Evolutionary conservation across 176 grass and related monocot genomes (phyloP).

Genomic region (Triticum urartu): DNA sequence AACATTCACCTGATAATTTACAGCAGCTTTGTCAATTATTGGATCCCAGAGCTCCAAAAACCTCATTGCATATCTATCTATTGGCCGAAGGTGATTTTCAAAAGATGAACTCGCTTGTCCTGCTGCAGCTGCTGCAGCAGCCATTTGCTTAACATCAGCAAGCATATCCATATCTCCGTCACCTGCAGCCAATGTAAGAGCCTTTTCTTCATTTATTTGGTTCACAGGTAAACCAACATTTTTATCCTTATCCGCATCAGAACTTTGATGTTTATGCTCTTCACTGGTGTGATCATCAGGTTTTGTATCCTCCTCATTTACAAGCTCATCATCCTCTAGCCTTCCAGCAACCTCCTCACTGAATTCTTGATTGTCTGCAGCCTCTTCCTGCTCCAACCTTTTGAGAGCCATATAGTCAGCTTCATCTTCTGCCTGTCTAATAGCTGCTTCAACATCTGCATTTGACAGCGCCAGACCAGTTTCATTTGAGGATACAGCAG

Average conservation of each 20-base stretch:
- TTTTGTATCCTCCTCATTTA: constrained; percentile 80
- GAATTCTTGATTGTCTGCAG: constrained; percentile 97
- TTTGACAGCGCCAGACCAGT: constrained; percentile 51
- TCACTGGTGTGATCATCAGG: constrained; percentile 63
- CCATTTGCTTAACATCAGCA: constrained; percentile 97
- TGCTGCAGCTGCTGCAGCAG: constrained; percentile 85
- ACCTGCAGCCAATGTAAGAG: constrained; percentile 69
- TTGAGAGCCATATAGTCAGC: constrained; percentile 99
- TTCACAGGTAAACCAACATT: constrained; percentile 35
- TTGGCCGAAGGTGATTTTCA: constrained; percentile 94
- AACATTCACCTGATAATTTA: constrained; percentile 69
- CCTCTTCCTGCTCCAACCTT: constrained; percentile 93
- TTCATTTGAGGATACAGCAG: constrained; percentile 43
- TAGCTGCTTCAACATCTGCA: constrained; percentile 94
- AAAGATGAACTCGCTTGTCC: constrained; percentile 96
- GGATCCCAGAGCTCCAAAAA: constrained; percentile 97
- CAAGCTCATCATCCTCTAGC: constrained; percentile 75
- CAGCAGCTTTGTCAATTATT: constrained; percentile 75
- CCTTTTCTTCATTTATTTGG: constrained; percentile 66
- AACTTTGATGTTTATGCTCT: constrained; percentile 55
- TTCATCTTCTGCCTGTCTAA: constrained; percentile 97
- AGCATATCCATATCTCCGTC: constrained; percentile 98
- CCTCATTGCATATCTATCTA: constrained; percentile 96
- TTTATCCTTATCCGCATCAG: constrained; percentile 56
- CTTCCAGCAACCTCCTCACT: constrained; percentile 75